Evolutionary conservation across 305 asterid genomes (phyloP), one percentile per base, ranked within the genome.

Genomic region (Rubia balearica): DNA sequence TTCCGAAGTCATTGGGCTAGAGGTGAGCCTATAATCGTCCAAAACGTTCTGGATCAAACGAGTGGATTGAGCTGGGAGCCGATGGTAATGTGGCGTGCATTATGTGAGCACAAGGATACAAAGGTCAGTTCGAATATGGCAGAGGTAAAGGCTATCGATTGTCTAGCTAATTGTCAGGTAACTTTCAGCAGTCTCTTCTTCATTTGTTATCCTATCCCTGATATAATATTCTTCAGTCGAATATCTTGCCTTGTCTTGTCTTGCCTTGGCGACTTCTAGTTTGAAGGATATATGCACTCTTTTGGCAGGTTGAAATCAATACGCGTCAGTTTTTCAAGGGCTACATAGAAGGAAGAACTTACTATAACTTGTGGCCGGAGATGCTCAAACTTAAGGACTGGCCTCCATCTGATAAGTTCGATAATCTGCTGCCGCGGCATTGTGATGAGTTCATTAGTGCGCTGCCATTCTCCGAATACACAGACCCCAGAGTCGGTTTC

Each of bases 311-410:
- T 77, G 89, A 83, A 75, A 85, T 94, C 43, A 80, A 68, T 71
- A 87, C 96, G n/a, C 88, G 71, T 13, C 72, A 83, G 65, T 94
- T 94, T 83, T 91, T 94, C 74, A 84, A 81, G 78, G 99, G 99
- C 57, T 94, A 94, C 76, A 77, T 51, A 0, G 87, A 85, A 55
- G 99, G 99, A 72, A 85, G 96, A 77, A 80, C 65, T 62, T 94
- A 91, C 59, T 74, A 43, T 51, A 89, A 91, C 74, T 83, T 77
- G 75, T 94, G 97, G 97, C 99, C 99, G 1, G 97, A 88, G 86
- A 94, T 94, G 98, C 96, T 94, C 75, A 94, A 94, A 82, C 96
- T 91, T 61, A 91, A 88, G 85, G 99, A 94, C 76, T 94, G 92
- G 93, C 99, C 98, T 6, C 99, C 99, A 36, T 89, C 95, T 55